phyloP scores from a whole-genome alignment of 805 yeast genomes.

The Lachancea meyersii region DNA sequence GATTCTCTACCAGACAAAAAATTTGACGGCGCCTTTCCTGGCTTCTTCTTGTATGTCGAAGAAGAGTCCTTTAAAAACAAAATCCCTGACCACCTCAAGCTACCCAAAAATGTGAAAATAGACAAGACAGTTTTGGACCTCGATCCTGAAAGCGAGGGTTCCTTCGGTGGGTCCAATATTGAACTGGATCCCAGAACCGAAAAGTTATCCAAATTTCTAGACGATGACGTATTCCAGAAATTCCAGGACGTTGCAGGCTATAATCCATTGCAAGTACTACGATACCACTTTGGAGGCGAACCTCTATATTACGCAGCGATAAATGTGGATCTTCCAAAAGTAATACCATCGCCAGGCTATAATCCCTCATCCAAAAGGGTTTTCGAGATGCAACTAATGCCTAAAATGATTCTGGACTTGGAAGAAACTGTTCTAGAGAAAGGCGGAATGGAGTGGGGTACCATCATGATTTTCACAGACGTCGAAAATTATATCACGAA shows the following conservation, averaged over 20 bases:
- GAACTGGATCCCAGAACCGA: constrained; percentile 40
- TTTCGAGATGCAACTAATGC: constrained; percentile 91
- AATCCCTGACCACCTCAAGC: constrained; percentile 38
- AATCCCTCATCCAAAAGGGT: constrained; percentile 55
- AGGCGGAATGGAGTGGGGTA: constrained; percentile 97
- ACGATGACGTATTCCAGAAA: constrained; percentile 72
- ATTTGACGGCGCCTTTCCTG: constrained; percentile 43
- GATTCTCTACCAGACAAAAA: constrained; percentile 23
- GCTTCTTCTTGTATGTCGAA: constrained; percentile 65
- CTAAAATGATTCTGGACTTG: constrained; percentile 78
- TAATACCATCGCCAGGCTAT: constrained; percentile 54
- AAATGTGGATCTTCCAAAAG: constrained; percentile 33
- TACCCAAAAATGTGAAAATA: constrained; percentile 50
- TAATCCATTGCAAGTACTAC: constrained; percentile 79
- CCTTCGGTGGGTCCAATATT: constrained; percentile 25
- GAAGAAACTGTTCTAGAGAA: constrained; percentile 48
- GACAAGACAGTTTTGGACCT: constrained; percentile 45
- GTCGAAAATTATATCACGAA: constrained; percentile 53
- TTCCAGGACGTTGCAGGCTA: constrained; percentile 70
- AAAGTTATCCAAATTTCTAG: constrained; percentile 48
- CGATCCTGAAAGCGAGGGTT: constrained; percentile 33
- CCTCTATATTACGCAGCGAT: constrained; percentile 65
- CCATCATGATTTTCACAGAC: constrained; percentile 78
- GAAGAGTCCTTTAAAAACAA: constrained; percentile 56
- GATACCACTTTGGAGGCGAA: constrained; percentile 74